Conservation (phyloP, 176 grass and related monocot genomes). For the Bonia amplexicaulis region DNA sequence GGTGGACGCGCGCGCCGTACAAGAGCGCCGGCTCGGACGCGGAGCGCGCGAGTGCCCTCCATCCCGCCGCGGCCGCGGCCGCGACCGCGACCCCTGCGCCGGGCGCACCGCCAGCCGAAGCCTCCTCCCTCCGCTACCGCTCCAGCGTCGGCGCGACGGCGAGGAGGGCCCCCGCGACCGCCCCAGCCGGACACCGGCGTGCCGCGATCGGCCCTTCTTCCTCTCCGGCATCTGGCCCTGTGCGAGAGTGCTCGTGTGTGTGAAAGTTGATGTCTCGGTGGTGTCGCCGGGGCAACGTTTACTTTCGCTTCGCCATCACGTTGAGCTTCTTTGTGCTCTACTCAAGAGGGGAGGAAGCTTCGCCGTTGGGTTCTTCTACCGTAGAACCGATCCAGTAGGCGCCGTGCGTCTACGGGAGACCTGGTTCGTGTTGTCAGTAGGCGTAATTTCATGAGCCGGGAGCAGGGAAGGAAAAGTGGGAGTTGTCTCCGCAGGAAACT, state of each 20-base stretch:
- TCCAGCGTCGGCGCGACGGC: background rate
- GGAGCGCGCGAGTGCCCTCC: constrained; percentile 1
- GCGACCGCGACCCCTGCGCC: background rate
- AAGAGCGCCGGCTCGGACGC: constrained; percentile 44
- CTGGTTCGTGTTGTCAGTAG: background rate
- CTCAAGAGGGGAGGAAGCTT: constrained; percentile 30
- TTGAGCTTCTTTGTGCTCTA: constrained; percentile 7
- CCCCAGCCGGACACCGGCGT: constrained; percentile 1
- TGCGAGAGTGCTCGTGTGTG: background rate
- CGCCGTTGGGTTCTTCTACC: accelerated
- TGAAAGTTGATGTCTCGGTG: background rate
- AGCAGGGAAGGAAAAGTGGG: background rate
- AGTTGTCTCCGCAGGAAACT: too few relatives aligned
- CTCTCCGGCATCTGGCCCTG: constrained; percentile 4
- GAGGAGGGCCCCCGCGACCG: background rate
- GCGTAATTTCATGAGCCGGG: background rate
- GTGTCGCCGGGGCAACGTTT: background rate
- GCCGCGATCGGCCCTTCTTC: constrained; percentile 3
- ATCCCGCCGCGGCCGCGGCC: background rate
- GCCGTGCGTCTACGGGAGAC: accelerated
- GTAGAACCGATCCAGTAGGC: background rate
- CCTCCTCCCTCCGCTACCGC: background rate
- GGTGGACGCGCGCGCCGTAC: constrained; percentile 8
- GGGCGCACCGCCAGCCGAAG: background rate
- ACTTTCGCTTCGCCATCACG: background rate